Conservation (phyloP, 441 rosid species). For the Hypseocharis bilobata region DNA sequence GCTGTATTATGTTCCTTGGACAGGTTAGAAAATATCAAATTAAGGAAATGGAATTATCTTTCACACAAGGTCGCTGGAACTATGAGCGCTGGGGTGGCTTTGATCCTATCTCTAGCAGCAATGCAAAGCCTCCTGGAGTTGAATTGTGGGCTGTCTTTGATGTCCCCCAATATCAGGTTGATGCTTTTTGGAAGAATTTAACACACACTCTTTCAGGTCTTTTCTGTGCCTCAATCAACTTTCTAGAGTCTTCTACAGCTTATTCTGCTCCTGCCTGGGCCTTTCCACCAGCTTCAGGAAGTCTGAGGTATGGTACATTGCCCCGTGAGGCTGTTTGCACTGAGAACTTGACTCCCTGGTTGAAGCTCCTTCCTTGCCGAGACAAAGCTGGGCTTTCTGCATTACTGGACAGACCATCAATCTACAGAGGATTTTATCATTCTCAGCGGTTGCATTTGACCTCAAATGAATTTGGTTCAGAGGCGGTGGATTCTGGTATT, state of each 20-base stretch:
- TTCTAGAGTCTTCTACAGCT: conserved; percentile 68
- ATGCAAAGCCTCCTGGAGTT: conserved; percentile 91
- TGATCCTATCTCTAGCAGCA: conserved; percentile 71
- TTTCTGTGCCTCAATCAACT: conserved; percentile 91
- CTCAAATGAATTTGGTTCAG: conserved; percentile 26
- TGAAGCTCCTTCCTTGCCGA: conserved; percentile 91
- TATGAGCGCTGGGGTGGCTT: conserved; percentile 92
- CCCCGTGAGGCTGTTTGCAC: conserved; percentile 99
- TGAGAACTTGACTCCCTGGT: conserved; percentile 95
- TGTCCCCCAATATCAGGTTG: conserved; percentile 61
- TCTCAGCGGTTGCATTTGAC: conserved; percentile 69
- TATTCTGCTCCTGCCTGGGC: conserved; percentile 79
- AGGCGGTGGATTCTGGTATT: conserved; percentile 39
- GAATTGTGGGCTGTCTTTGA: conserved; percentile 95
- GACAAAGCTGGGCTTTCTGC: conserved; percentile 78
- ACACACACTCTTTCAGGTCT: conserved; percentile 84
- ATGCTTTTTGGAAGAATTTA: conserved; percentile 78
- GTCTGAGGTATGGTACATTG: conserved; percentile 70
- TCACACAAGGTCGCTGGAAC: conserved; percentile 96
- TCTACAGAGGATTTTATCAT: conserved; percentile 81
- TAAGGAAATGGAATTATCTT: conserved; percentile 88
- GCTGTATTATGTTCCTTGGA: conserved; percentile 16
- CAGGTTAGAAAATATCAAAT: conserved; percentile 69
- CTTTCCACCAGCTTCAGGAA: conserved; percentile 49
- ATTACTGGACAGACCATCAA: conserved; percentile 77